Conservation (phyloP, 2,329 filamentous ascomycete genomes). For the Beauveria sp. region DNA sequence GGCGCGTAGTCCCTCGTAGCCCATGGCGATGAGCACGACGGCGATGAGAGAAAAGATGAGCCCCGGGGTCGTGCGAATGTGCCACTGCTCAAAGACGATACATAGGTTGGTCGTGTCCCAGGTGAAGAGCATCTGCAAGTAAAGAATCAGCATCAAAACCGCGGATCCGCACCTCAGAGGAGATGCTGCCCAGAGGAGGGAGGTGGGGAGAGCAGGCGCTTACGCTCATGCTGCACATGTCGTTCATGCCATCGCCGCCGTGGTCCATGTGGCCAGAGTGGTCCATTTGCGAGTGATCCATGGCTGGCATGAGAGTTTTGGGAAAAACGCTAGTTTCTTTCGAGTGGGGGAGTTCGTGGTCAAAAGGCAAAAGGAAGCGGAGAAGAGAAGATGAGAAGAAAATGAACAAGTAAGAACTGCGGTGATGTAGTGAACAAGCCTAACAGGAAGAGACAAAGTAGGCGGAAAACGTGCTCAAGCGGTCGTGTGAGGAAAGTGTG, state of each 20-base stretch:
- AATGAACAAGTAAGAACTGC: not conserved
- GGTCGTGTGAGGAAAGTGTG: slow-evolving; percentile 22
- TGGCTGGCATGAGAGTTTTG: slow-evolving; percentile 17
- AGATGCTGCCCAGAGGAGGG: not conserved
- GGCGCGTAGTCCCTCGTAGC: slow-evolving; percentile 84
- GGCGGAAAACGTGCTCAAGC: slow-evolving; percentile 33
- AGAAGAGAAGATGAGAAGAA: not conserved
- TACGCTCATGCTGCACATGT: slow-evolving; percentile 87
- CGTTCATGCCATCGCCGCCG: slow-evolving; percentile 47
- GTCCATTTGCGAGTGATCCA: slow-evolving; percentile 35
- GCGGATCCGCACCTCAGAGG: not conserved
- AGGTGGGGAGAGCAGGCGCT: slow-evolving; percentile 24
- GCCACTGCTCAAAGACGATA: slow-evolving; percentile 92
- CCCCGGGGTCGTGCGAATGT: slow-evolving; percentile 63
- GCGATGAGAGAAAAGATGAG: slow-evolving; percentile 77
- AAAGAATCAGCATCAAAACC: not conserved
- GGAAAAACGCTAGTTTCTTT: slow-evolving; percentile 15
- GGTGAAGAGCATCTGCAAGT: slow-evolving; percentile 84
- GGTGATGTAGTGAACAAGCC: slow-evolving; percentile 2
- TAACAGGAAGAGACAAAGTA: not conserved
- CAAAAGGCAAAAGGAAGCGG: not conserved
- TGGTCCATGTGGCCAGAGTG: slow-evolving; percentile 35
- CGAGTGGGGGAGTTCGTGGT: not conserved
- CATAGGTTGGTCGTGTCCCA: slow-evolving; percentile 92
- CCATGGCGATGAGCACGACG: slow-evolving; percentile 76